These are phyloP conservation scores for Psilocybe cyanescens DNA, from an alignment of 768 basidiomycete species.

Conservation along the genomic window DNA sequence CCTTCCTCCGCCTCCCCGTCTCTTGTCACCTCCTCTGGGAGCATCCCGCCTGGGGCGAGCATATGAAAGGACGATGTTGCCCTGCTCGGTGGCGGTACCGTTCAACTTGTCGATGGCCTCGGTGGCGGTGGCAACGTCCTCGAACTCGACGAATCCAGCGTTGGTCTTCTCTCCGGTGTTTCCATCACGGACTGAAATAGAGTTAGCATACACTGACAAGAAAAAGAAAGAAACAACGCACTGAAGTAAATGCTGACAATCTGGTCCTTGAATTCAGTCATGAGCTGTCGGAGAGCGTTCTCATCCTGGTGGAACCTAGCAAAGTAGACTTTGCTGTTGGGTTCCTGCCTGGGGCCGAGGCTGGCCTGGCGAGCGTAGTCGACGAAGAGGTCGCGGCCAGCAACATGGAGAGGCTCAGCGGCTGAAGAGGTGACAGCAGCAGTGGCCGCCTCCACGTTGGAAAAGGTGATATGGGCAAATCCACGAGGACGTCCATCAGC, in stretches of 20 bases:
- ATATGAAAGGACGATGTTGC: constrained; percentile 43
- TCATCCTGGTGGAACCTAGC: constrained; percentile 26
- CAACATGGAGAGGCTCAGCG: constrained; percentile 52
- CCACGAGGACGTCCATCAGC: constrained; percentile 44
- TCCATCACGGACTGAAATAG: constrained; percentile 34
- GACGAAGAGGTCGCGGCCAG: constrained; percentile 47
- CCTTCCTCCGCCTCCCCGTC: neutral
- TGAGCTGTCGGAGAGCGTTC: constrained; percentile 23
- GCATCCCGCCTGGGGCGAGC: constrained; percentile 30
- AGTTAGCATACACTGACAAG: neutral
- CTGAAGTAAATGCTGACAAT: constrained; percentile 33
- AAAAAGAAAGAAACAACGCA: constrained; percentile 24
- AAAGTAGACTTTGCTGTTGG: constrained; percentile 37
- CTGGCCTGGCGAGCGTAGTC: constrained; percentile 30
- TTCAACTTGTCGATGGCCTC: constrained; percentile 49
- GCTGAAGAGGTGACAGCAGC: constrained; percentile 35
- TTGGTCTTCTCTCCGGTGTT: constrained; percentile 31
- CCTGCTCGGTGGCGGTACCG: constrained; percentile 36
- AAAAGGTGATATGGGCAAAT: constrained; percentile 50
- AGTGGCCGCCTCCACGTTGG: constrained; percentile 36
- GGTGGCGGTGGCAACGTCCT: constrained; percentile 44
- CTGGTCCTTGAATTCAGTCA: constrained; percentile 30
- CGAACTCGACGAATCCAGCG: constrained; percentile 60
- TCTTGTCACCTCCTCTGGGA: neutral
- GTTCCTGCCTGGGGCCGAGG: constrained; percentile 8